phyloP scores from a whole-genome alignment of 371 early-diverging fungal genomes.

The Blakeslea trispora region DNA sequence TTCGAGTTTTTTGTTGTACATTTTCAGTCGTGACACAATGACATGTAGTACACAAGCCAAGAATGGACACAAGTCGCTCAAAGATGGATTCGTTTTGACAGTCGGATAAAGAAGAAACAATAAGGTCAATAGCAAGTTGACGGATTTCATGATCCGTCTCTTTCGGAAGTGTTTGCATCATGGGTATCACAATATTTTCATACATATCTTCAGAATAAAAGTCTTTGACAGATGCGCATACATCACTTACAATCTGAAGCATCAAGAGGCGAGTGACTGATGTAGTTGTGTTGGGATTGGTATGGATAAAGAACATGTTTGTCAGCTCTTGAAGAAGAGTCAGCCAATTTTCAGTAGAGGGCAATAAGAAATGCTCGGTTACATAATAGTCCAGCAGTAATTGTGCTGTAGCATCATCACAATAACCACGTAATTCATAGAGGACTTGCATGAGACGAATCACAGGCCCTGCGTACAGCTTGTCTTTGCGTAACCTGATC shows the following conservation, averaged over 20 bases:
- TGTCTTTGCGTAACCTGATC: constrained; percentile 19
- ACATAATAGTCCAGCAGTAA: constrained; percentile 63
- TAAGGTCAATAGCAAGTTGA: constrained; percentile 49
- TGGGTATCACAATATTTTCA: constrained; percentile 56
- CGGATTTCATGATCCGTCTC: constrained; percentile 58
- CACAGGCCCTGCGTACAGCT: constrained; percentile 44
- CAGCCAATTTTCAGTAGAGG: constrained; percentile 67
- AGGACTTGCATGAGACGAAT: constrained; percentile 60
- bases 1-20: not conserved
- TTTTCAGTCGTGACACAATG: constrained; percentile 27
- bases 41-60: constrained; percentile 49
- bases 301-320: constrained; percentile 58
- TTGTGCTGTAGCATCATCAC: constrained; percentile 58
- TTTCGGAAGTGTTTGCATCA: constrained; percentile 52
- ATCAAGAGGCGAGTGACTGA: constrained; percentile 47
- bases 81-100: constrained; percentile 44
- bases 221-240: constrained; percentile 59
- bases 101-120: constrained; percentile 45
- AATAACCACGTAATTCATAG: constrained; percentile 54
- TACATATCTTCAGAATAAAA: constrained; percentile 56
- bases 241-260: constrained; percentile 56
- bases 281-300: constrained; percentile 19
- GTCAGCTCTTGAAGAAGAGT: constrained; percentile 55
- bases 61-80: constrained; percentile 40
- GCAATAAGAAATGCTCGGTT: constrained; percentile 60